Evolutionary conservation across 139 green algal species (phyloP), one percentile per base, ranked within the genome.

Genomic region (Dunaliella sp.): DNA sequence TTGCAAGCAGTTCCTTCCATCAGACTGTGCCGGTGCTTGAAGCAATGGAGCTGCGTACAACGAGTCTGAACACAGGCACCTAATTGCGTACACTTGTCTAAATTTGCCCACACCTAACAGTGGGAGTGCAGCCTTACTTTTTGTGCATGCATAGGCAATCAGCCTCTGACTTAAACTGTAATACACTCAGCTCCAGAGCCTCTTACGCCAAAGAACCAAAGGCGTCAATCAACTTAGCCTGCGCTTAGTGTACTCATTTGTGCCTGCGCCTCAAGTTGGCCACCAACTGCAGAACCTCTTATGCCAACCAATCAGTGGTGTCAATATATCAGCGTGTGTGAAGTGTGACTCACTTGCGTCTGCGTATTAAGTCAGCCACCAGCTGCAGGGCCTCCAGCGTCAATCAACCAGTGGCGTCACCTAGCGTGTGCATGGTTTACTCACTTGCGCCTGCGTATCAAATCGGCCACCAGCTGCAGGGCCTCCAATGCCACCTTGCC

Each of bases 381-480:
- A 65, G 48, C 48, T 65, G 48, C 48, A 65, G 48, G 7, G 48
- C 48, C 7, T 65, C 48, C 48, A 65, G 16, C 48, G 48, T 16
- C 48, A 65, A 65, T 65, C 48, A 65, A n/a, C n/a, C n/a, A n/a
- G n/a, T n/a, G n/a, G n/a, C n/a, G n/a, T 76, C 22, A 76, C 24
- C 24, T 25, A 36, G 16, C 75, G 28, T n/a, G 77, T 82, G 31
- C 22, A 48, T n/a, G n/a, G n/a, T n/a, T n/a, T 38, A 37, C 80
- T 22, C 80, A 92, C 86, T 89, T 92, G 84, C 86, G 84, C 80
- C 65, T 80, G 21, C 82, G 90, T 73, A 98, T 93, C 36, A 99
- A 88, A 83, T 99, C 96, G 2, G 96, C 96, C 38, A 98, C 88
- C 76, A 99, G 93, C 93, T 99, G 95, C 86, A 97, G 92, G 26